Evolutionary conservation across 2,329 filamentous ascomycete genomes (phyloP).

Genomic region (Ilyonectria destructans): DNA sequence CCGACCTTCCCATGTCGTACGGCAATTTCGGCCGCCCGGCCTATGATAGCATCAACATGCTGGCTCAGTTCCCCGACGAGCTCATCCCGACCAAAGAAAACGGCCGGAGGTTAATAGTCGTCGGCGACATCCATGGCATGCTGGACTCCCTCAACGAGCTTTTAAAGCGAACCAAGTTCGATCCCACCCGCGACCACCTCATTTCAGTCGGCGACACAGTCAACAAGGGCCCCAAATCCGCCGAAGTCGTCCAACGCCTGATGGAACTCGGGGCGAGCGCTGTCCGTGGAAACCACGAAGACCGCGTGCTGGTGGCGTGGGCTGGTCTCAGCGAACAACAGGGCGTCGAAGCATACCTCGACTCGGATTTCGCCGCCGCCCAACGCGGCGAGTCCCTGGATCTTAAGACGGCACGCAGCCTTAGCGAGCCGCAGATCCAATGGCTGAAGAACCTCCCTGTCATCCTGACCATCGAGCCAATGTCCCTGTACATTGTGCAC

Average conservation of each 20-base stretch:
- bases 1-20: conserved; percentile 60
- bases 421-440: conserved; percentile 71
- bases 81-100: conserved; percentile 55
- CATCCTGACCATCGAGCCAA: conserved; percentile 80
- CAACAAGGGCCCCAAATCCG: conserved; percentile 88
- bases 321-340: conserved; percentile 45
- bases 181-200: conserved; percentile 75
- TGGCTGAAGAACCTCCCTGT: conserved; percentile 83
- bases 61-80: conserved; percentile 51
- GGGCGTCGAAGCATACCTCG: conserved; percentile 49
- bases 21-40: conserved; percentile 58
- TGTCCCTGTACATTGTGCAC: conserved; percentile 83
- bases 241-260: conserved; percentile 83
- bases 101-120: conserved; percentile 78
- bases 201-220: conserved; percentile 86
- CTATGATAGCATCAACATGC: conserved; percentile 53
- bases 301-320: conserved; percentile 82
- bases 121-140: conserved; percentile 96
- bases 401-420: conserved; percentile 71
- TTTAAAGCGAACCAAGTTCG: conserved; percentile 77
- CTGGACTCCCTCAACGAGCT: conserved; percentile 76
- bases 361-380: conserved; percentile 42
- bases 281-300: conserved; percentile 95
- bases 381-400: conserved; percentile 58
- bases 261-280: conserved; percentile 82